Evolutionary conservation across 345 rosid genomes (phyloP).

Genomic region (Populus davidiana): DNA sequence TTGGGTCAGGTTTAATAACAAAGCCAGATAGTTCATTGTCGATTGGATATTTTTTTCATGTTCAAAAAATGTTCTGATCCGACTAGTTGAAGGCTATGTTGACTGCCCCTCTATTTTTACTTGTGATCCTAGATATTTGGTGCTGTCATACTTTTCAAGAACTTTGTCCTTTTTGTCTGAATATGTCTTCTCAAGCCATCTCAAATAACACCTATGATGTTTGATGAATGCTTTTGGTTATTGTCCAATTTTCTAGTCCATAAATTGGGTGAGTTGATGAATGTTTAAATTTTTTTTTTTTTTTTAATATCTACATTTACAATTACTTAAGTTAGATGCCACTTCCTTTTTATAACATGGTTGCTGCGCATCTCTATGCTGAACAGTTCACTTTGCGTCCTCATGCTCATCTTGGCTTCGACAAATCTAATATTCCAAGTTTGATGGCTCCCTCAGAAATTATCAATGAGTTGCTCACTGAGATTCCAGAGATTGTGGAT

Average conservation of each 20-base stretch:
- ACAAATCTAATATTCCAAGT: constrained; percentile 67
- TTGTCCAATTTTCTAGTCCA: background rate
- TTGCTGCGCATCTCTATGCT: background rate
- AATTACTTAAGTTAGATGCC: background rate
- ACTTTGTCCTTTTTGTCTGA: background rate
- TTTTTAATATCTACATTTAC: background rate
- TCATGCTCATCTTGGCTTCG: constrained; percentile 66
- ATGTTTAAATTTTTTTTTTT: background rate
- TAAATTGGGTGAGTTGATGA: background rate
- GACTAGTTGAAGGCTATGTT: too few species aligned
- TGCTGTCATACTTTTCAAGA: background rate
- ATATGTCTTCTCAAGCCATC: background rate
- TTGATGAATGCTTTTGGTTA: background rate
- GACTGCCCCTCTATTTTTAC: too few species aligned
- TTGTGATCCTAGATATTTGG: too few species aligned
- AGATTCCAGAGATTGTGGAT: constrained; percentile 68
- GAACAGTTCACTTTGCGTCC: constrained; percentile 91
- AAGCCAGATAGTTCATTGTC: too few species aligned
- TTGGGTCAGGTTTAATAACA: too few species aligned
- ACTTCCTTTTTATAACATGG: background rate
- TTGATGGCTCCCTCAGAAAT: constrained; percentile 40
- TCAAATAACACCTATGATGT: background rate
- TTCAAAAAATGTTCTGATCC: too few species aligned
- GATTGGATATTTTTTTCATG: too few species aligned
- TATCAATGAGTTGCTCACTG: constrained; percentile 56